These are phyloP conservation scores for Emiliania huxleyi DNA, from an alignment of 78 protist genomes.

Conservation along the genomic window DNA sequence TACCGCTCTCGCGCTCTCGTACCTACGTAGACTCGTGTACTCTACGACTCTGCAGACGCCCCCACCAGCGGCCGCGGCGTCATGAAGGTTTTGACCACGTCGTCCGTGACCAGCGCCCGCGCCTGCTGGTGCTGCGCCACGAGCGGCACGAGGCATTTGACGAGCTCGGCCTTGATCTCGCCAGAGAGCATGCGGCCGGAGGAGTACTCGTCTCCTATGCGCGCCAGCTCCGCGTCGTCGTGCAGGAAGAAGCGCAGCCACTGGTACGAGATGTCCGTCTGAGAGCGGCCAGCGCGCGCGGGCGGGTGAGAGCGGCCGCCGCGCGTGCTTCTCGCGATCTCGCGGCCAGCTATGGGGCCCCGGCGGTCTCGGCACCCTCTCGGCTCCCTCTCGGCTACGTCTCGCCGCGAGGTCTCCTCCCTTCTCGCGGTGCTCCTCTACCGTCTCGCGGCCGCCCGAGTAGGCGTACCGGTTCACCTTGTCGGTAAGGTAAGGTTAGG, in stretches of 20 bases:
- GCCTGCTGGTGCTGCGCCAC: conserved; percentile 54
- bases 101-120: not conserved
- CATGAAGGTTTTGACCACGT: not conserved
- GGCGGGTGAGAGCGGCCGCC: no score
- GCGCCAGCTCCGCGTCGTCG: conserved; percentile 82
- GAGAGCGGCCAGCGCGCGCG: no score
- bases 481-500: no score
- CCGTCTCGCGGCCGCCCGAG: conserved; percentile 92
- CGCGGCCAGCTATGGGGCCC: no score
- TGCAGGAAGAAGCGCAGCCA: conserved; percentile 85
- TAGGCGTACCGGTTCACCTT: conserved; percentile 85
- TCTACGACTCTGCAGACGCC: not conserved
- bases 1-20: no score
- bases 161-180: conserved; percentile 79
- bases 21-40: no score
- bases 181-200: conserved; percentile 85
- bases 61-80: not conserved
- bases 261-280: conserved; percentile 83
- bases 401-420: conserved; percentile 86
- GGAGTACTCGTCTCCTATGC: conserved; percentile 63
- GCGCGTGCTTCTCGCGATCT: no score
- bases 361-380: no score
- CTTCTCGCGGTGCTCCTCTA: conserved; percentile 86
- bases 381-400: no score
- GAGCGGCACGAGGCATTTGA: conserved; percentile 53